phyloP scores from a whole-genome alignment of 768 basidiomycete genomes.

The Rhodotorula kratochvilovae region DNA sequence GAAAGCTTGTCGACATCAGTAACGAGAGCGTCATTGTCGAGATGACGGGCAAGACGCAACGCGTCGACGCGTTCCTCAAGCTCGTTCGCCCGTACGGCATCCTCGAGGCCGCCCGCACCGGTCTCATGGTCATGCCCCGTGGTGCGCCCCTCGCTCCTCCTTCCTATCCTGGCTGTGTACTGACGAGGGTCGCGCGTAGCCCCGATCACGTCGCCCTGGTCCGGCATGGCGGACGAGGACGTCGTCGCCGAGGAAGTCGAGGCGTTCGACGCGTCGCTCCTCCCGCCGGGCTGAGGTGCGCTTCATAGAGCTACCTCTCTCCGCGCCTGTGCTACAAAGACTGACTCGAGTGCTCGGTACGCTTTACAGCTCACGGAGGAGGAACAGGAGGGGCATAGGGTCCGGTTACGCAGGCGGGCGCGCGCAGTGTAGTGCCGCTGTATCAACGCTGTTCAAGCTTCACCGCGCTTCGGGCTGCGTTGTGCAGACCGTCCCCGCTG shows the following conservation, averaged over 20 bases:
- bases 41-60: conserved; percentile 81
- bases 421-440: no score
- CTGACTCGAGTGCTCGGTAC: no score
- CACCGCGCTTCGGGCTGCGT: no score
- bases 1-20: conserved; percentile 87
- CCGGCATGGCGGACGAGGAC: conserved; percentile 59
- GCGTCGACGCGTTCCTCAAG: conserved; percentile 88
- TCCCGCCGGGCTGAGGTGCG: conserved; percentile 75
- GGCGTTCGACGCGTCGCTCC: conserved; percentile 78
- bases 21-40: conserved; percentile 94
- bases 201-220: conserved; percentile 60
- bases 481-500: no score
- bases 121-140: conserved; percentile 96
- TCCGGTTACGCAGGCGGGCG: no score
- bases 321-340: no score
- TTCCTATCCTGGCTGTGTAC: background rate
- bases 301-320: background rate
- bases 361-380: no score
- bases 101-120: conserved; percentile 88
- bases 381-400: no score
- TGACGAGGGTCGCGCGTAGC: conserved; percentile 49
- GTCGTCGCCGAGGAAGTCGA: conserved; percentile 54
- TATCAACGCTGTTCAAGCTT: no score
- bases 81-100: conserved; percentile 91
- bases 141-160: background rate